Evolutionary conservation across 495 filamentous ascomycete species (phyloP).

Genomic region (Xylaria cubensis): DNA sequence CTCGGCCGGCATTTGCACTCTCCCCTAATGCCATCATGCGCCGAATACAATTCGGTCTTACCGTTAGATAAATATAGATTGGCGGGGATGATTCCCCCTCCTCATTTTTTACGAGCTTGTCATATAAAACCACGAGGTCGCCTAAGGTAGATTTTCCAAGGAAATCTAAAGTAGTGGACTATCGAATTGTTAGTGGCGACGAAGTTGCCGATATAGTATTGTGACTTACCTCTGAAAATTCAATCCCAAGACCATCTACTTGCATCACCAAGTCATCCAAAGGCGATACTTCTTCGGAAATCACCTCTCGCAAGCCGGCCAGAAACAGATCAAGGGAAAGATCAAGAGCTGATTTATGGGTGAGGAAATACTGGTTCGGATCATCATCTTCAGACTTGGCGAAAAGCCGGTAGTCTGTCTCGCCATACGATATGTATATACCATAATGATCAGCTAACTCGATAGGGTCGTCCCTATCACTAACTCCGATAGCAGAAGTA

Average conservation of each 20-base stretch:
- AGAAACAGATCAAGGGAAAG: slow-evolving; percentile 66
- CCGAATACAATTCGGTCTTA: slow-evolving; percentile 40
- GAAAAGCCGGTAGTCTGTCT: slow-evolving; percentile 73
- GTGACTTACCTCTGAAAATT: slow-evolving; percentile 72
- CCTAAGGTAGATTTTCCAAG: slow-evolving; percentile 42
- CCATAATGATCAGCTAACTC: slow-evolving; percentile 33
- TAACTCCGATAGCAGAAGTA: not conserved
- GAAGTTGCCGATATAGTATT: not conserved
- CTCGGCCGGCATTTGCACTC: slow-evolving; percentile 40
- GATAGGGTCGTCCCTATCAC: slow-evolving; percentile 23
- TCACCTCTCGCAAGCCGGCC: slow-evolving; percentile 66
- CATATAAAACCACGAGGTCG: slow-evolving; percentile 43
- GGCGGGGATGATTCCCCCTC: slow-evolving; percentile 29
- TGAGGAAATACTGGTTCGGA: slow-evolving; percentile 74
- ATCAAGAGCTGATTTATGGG: slow-evolving; percentile 67
- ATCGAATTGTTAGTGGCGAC: slow-evolving; percentile 28
- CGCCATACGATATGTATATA: slow-evolving; percentile 64
- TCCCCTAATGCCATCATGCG: slow-evolving; percentile 42
- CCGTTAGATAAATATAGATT: slow-evolving; percentile 41
- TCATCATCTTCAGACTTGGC: slow-evolving; percentile 68
- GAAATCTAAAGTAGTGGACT: slow-evolving; percentile 39
- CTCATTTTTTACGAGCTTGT: slow-evolving; percentile 48
- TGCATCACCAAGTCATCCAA: slow-evolving; percentile 74
- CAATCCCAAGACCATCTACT: slow-evolving; percentile 70
- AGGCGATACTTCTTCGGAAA: slow-evolving; percentile 68